These are phyloP conservation scores for Candida piceae DNA, from an alignment of 805 yeast genomes.

Conservation along the genomic window DNA sequence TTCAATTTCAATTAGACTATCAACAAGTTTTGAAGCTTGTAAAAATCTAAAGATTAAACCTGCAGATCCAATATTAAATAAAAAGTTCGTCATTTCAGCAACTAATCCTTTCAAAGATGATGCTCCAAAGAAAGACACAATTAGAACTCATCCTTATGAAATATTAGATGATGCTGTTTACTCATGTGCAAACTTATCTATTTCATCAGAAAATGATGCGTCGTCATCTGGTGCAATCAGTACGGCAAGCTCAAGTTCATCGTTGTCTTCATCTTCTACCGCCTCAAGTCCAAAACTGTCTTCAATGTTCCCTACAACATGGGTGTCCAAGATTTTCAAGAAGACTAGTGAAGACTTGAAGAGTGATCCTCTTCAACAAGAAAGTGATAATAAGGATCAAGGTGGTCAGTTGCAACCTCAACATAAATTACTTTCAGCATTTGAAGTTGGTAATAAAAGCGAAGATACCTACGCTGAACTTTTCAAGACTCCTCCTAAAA, in stretches of 20 bases:
- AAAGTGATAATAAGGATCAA: neutral
- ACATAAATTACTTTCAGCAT: too few species aligned
- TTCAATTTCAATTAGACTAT: constrained; percentile 30
- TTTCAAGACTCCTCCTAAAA: constrained; percentile 12
- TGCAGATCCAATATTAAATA: constrained; percentile 40
- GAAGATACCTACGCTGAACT: constrained; percentile 3
- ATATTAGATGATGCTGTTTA: constrained; percentile 64
- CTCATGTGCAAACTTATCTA: constrained; percentile 24
- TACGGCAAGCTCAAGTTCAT: constrained; percentile 5
- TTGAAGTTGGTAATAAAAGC: too few species aligned
- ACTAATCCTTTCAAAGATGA: constrained; percentile 12
- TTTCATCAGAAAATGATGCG: neutral
- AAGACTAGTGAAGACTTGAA: constrained; percentile 10
- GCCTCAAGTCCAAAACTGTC: constrained; percentile 5
- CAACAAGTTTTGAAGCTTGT: constrained; percentile 22
- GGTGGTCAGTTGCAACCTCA: neutral
- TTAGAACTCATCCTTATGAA: constrained; percentile 57
- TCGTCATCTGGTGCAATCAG: neutral
- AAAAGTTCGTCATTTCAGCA: constrained; percentile 42
- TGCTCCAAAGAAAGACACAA: constrained; percentile 26
- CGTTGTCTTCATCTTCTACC: constrained; percentile 5
- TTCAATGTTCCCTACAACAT: constrained; percentile 13
- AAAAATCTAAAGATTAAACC: constrained; percentile 19
- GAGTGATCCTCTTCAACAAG: neutral
- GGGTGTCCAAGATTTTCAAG: constrained; percentile 26